A percentile compares a stretch with the other conserved stretches of the same genome.
Conservation (phyloP, 208 protist genomes). For the Trypanosoma theileri region DNA sequence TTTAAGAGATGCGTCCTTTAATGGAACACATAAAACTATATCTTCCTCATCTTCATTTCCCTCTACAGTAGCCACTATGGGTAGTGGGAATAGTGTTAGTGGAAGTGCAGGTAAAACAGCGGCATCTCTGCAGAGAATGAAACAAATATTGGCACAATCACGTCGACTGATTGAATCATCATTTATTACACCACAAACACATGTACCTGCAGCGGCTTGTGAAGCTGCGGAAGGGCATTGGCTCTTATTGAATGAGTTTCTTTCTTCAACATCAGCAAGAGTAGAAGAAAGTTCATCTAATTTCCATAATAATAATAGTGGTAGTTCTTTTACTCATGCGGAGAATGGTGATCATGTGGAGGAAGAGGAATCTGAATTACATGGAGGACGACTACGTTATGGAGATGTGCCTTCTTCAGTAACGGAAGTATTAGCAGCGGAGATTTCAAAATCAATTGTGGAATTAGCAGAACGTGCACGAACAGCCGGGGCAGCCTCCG, state of each 20-base stretch:
- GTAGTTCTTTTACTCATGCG: not conserved
- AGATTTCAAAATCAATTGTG: conserved; percentile 21
- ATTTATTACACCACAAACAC: conserved; percentile 15
- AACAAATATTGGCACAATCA: conserved; percentile 14
- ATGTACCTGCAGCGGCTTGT: conserved; percentile 40
- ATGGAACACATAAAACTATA: not conserved
- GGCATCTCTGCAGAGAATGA: conserved; percentile 23
- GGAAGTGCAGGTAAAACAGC: conserved; percentile 9
- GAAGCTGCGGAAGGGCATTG: conserved; percentile 55
- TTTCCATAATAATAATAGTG: not conserved
- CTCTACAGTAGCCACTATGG: not conserved
- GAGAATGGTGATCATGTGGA: not conserved
- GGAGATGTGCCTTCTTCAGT: conserved; percentile 22
- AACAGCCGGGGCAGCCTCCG: not conserved
- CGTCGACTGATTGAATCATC: conserved; percentile 13
- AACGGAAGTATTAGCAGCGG: conserved; percentile 12
- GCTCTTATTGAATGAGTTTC: conserved; percentile 44
- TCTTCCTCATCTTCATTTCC: too few species aligned
- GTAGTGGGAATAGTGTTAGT: not conserved
- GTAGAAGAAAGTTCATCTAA: not conserved
- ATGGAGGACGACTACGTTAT: conserved; percentile 10
- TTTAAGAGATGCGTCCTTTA: not conserved
- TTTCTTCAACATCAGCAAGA: conserved; percentile 3
- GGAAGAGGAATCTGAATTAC: not conserved
- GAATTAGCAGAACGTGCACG: conserved; percentile 12